Conservation (phyloP, 2,329 filamentous ascomycete species). For the Pyrenochaeta sp. region DNA sequence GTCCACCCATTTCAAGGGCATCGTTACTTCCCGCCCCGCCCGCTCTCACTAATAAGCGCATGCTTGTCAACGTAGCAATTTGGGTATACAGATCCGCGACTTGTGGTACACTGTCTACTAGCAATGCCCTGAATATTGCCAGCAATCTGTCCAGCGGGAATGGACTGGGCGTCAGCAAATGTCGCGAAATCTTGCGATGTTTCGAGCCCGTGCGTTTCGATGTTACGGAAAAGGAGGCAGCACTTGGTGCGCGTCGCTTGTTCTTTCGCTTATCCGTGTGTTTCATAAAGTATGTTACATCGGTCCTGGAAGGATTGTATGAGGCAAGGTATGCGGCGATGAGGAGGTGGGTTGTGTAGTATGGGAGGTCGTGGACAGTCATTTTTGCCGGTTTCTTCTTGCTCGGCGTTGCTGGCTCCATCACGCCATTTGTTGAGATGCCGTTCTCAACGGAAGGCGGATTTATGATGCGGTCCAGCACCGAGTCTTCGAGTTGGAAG, state of each 20-base stretch:
- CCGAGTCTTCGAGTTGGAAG: slow-evolving; percentile 76
- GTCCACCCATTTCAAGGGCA: slow-evolving; percentile 71
- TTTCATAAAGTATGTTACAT: slow-evolving; percentile 79
- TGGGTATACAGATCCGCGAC: slow-evolving; percentile 60
- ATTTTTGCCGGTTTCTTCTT: slow-evolving; percentile 20
- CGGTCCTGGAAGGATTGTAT: slow-evolving; percentile 78
- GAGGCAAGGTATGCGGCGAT: slow-evolving; percentile 82
- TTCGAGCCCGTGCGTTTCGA: slow-evolving; percentile 49
- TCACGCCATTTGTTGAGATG: background rate
- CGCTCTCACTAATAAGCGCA: slow-evolving; percentile 71
- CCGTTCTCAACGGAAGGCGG: background rate
- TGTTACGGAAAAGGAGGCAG: slow-evolving; percentile 19
- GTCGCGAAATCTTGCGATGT: slow-evolving; percentile 77
- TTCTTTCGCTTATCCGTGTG: slow-evolving; percentile 62
- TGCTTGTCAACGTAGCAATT: slow-evolving; percentile 75
- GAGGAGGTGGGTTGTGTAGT: slow-evolving; percentile 76
- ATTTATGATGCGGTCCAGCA: slow-evolving; percentile 68
- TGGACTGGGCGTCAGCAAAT: slow-evolving; percentile 77
- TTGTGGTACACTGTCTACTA: slow-evolving; percentile 56
- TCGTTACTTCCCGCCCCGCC: slow-evolving; percentile 67
- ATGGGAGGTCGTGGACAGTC: slow-evolving; percentile 66
- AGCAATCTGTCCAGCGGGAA: slow-evolving; percentile 82
- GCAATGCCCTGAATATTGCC: slow-evolving; percentile 76
- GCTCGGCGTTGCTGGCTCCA: slow-evolving; percentile 16
- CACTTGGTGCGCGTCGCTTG: slow-evolving; percentile 50